Base-by-base conservation (phyloP, 768 basidiomycete species). In the Hygrophoropsis aurantiaca region DNA sequence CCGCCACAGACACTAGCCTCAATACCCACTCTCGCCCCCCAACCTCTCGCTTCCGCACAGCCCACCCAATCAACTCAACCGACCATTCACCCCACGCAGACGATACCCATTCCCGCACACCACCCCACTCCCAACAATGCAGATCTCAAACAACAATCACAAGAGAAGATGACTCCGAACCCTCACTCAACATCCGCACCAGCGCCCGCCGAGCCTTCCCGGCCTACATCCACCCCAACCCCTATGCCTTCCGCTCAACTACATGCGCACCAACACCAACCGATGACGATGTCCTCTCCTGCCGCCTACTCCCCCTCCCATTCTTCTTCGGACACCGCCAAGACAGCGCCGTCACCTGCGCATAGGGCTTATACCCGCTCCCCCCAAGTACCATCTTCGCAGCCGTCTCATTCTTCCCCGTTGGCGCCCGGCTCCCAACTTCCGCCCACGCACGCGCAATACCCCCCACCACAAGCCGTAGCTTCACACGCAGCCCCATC, bases 31-130 rank as follows among this genome's bases (percentile, higher is more conserved):
- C 46, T 56, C 62, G 51, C 58, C 65, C 47, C 55, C 52, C 26
- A 40, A 40, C n/a, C 49, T 63, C 7, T 61, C 65, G 16, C 64
- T 66, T 39, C 50, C 57, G 4, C 56, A 69, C 1, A 54, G 57
- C 44, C 52, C 62, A 37, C 56, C 57, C 26, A 54, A 60, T 24
- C 52, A 59, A 11, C 68, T 66, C 40, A 42, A 51, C 4, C 58
- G 59, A 25, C 27, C 27, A 30, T 6, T 30, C 27, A 13, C 27
- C 13, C 27, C 27, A 6, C 27, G 51, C 62, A 16, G 67, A 66
- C 46, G 62, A 65, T 2, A 58, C 69, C 11, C 67, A 63, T 48
- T 70, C 74, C 4, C 69, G 71, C 40, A 56, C 65, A 25, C 61
- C 65, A 33, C 55, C 61, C 41, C 61, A 60, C 8, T 43, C 58